Evolutionary conservation across 1,284 basidiomycete genomes (phyloP), one percentile per base, ranked within the genome.

Genomic region (Neolentinus lepideus): DNA sequence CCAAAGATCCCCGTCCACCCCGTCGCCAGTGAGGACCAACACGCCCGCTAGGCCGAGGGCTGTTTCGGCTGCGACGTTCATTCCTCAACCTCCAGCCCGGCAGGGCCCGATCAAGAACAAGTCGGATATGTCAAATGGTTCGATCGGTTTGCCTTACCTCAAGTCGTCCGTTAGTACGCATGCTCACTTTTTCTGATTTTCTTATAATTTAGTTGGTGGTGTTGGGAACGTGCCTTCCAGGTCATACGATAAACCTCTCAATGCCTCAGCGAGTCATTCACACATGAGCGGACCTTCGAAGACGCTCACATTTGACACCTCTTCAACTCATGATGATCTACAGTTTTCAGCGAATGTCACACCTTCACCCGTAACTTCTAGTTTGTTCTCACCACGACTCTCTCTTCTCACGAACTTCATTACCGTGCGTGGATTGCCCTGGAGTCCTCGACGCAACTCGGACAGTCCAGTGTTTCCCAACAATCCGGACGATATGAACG

Each of bases 401-500:
- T 50, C 47, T 22, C 22, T 50, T 25, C 47, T 50, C n/a, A 50
- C 47, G 21, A 50, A 50, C 27, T 50, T 50, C 47, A 50, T 50
- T n/a, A 25, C 3, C 14, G 22, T 22, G 47, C 24, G 9, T 29
- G 27, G 24, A 50, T 22, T 50, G 24, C 27, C 47, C 22, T 50
- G 47, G 47, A 50, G 27, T 26, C n/a, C 47, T 26, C 47, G 10
- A 26, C 24, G 47, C 14, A 50, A 50, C 22, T 50, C 22, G 14
- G 27, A 50, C 24, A n/a, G 9, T 26, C 24, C 27, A 4, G 16
- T 50, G 11, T 12, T 50, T 16, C 47, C 47, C 14, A 26, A 50
- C 22, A 16, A 50, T 25, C 24, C 24, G 11, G 24, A 29, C 22
- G 24, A 50, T 25, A 22, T 29, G 22, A 12, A 14, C 11, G 47